Base-by-base conservation (phyloP, 2,329 filamentous ascomycete species). In the Pestalotiopsis sp. region DNA sequence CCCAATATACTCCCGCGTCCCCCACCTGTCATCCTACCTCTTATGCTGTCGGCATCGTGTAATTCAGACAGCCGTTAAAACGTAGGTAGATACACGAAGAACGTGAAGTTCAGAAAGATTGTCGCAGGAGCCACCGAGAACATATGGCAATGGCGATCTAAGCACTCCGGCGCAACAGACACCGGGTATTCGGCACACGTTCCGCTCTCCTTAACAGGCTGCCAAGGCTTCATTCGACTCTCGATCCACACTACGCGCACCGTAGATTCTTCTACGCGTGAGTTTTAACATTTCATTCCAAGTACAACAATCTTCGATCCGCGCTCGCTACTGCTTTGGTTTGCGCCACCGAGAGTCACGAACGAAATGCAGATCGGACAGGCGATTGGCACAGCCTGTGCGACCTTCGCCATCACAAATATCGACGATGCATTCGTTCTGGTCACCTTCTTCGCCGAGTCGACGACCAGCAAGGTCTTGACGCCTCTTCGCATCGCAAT, bases 361-460 rank as follows among this genome's bases (percentile, higher is more conserved):
- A 31, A 31, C 6, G 17, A n/a, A 45, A 64, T 64, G 62, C 62
- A 68, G 25, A 65, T 76, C 57, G 75, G 75, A 13, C 68, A 70
- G 45, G 68, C 72, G n/a, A 61, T 76, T 45, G 75, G 72, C 14
- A 74, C 73, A 14, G 75, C 75, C 38, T 76, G 75, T 71, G 69
- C 68, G 65, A 72, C 74, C 11, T 77, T 77, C 65, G 75, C 74
- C 68, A 66, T 75, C 70, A 77, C 76, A 67, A 77, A 77, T 69
- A 76, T 76, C 65, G 75, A 86, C 75, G 77, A 80, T 72, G 67
- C 78, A n/a, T 81, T 81, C 72, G 78, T 80, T 45, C 73, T 80
- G 7, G 77, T 79, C 62, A 79, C 78, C 66, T 80, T 80, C 71
- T 79, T 79, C 67, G 76, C 78, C 39, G 78, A 80, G 65, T 72